phyloP scores from a whole-genome alignment of 2,329 filamentous ascomycete species.

The Fusarium sp. region DNA sequence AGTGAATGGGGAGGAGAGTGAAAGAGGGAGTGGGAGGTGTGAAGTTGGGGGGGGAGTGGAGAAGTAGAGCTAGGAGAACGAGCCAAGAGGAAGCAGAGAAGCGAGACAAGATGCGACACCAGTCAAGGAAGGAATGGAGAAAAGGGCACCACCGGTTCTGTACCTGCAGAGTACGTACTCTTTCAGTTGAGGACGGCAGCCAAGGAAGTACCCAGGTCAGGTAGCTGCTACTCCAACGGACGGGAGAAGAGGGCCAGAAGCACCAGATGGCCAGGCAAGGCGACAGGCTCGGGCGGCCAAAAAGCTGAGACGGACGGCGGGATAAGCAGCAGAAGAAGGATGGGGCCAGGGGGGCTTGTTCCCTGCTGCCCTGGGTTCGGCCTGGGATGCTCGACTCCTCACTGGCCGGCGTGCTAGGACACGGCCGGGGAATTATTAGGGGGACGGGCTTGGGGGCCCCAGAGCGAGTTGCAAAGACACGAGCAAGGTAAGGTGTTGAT shows the following conservation, averaged over 20 bases:
- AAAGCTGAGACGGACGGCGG: slow-evolving; percentile 42
- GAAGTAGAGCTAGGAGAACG: slow-evolving; percentile 32
- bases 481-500: neutral
- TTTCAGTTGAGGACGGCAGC: slow-evolving; percentile 30
- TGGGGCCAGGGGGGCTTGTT: slow-evolving; percentile 24
- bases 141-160: slow-evolving; percentile 18
- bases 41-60: slow-evolving; percentile 38
- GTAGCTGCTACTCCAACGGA: slow-evolving; percentile 4
- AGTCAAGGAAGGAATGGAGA: slow-evolving; percentile 39
- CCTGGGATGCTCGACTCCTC: slow-evolving; percentile 32
- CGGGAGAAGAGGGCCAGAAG: slow-evolving; percentile 32
- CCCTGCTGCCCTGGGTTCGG: slow-evolving; percentile 27
- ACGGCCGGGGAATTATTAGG: slow-evolving; percentile 33
- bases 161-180: slow-evolving; percentile 26
- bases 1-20: slow-evolving; percentile 34
- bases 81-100: slow-evolving; percentile 32
- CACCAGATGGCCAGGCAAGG: slow-evolving; percentile 15
- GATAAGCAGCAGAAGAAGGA: slow-evolving; percentile 21
- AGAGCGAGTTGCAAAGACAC: neutral
- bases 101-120: slow-evolving; percentile 48
- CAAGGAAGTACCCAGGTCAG: slow-evolving; percentile 16
- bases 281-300: slow-evolving; percentile 25
- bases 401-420: slow-evolving; percentile 22
- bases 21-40: slow-evolving; percentile 36
- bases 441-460: neutral